phyloP scores from a whole-genome alignment of 768 basidiomycete species.

The Austroboletus festivus region DNA sequence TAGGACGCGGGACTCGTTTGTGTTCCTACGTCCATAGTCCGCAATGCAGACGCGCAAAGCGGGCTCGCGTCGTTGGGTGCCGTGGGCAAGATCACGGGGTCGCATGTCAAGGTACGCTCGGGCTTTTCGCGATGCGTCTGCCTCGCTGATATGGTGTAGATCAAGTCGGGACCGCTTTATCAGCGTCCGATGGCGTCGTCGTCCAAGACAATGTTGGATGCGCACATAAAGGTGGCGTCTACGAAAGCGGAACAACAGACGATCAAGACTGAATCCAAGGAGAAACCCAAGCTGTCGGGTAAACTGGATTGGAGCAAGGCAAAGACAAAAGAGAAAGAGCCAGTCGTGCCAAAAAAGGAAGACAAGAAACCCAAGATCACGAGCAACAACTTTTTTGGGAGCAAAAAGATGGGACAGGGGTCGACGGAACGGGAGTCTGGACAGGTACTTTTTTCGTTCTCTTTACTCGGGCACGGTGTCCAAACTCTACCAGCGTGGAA shows the following conservation, averaged over 20 bases:
- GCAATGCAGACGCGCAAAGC: conserved; percentile 30
- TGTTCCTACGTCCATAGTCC: conserved; percentile 30
- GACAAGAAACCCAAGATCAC: conserved; percentile 16
- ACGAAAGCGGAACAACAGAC: conserved; percentile 12
- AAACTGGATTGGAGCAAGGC: conserved; percentile 65
- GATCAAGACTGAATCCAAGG: conserved; percentile 18
- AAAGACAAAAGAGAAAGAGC: conserved; percentile 40
- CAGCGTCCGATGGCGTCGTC: conserved; percentile 34
- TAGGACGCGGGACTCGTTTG: conserved; percentile 48
- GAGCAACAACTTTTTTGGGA: background rate
- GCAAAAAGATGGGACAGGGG: background rate
- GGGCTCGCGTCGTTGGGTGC: conserved; percentile 8
- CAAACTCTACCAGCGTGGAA: no score
- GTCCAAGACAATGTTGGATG: conserved; percentile 43
- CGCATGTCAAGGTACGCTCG: conserved; percentile 45
- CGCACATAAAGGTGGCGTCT: conserved; percentile 11
- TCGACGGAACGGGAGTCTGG: no score
- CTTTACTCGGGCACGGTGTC: no score
- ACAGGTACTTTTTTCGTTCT: no score
- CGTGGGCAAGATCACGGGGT: conserved; percentile 45
- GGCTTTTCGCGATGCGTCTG: background rate
- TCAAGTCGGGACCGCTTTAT: no score
- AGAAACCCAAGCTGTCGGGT: conserved; percentile 39
- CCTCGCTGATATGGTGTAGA: no score
- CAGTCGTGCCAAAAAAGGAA: conserved; percentile 9